Percentiles rank a stretch among this genome's conserved stretches.
phyloP scores from a whole-genome alignment of 1,139 yeast genomes.

The Suhomyces bolitotheri region DNA sequence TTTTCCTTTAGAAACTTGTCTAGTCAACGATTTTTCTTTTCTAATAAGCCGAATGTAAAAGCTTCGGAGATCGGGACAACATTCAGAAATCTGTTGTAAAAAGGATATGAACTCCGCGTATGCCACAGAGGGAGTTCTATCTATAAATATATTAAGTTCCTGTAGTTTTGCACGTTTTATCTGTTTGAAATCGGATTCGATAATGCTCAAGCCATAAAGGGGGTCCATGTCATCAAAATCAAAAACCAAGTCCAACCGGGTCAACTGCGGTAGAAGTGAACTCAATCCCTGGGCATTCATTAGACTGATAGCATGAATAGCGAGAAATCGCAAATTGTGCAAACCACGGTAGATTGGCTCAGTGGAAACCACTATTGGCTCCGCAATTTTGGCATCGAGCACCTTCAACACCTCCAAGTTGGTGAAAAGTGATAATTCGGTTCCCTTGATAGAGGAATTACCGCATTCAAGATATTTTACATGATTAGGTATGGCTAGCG shows the following conservation, averaged over 20 bases:
- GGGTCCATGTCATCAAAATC: slow-evolving; percentile 25
- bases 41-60: slow-evolving; percentile 18
- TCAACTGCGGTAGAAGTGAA: slow-evolving; percentile 10
- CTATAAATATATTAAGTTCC: slow-evolving; percentile 24
- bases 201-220: slow-evolving; percentile 3
- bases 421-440: slow-evolving; percentile 19
- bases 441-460: slow-evolving; percentile 21
- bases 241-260: slow-evolving; percentile 28
- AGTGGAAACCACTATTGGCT: neutral
- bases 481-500: slow-evolving; percentile 23
- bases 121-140: slow-evolving; percentile 15
- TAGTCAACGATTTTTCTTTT: slow-evolving; percentile 4
- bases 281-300: slow-evolving; percentile 5
- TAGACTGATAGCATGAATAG: slow-evolving; percentile 24
- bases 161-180: slow-evolving; percentile 13
- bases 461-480: slow-evolving; percentile 31
- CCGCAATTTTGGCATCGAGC: slow-evolving; percentile 14
- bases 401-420: slow-evolving; percentile 23
- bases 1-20: slow-evolving; percentile 2
- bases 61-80: slow-evolving; percentile 12
- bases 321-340: slow-evolving; percentile 15
- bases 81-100: slow-evolving; percentile 13
- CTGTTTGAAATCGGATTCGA: neutral
- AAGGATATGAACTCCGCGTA: slow-evolving; percentile 20
- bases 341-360: neutral